Conservation (phyloP, 2,329 filamentous ascomycete species). For the Leptodontidium sp. region DNA sequence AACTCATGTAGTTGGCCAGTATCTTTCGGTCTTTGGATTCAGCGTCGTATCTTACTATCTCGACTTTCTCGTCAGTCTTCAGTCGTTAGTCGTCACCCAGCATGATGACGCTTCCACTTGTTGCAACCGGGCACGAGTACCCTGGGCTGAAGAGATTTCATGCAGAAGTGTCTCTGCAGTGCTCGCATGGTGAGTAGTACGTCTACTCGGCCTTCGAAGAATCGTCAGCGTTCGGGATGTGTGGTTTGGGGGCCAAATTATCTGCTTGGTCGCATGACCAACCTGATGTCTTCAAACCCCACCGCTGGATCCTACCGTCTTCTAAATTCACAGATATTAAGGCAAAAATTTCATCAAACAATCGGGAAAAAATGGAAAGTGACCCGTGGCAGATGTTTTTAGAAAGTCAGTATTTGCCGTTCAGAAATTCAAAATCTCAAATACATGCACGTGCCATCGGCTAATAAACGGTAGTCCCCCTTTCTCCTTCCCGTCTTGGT, state of each 20-base stretch:
- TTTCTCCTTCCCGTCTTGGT: not conserved
- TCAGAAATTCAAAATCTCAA: not conserved
- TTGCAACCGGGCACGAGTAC: not conserved
- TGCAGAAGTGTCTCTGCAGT: not conserved
- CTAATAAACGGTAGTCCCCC: not conserved
- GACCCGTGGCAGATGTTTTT: too few relatives aligned
- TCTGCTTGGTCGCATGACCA: constrained; percentile 3
- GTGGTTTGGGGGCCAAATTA: not conserved
- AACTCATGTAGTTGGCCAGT: not conserved
- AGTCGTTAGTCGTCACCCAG: not conserved
- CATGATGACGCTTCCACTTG: not conserved
- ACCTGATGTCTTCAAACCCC: not conserved
- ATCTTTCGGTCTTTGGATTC: not conserved
- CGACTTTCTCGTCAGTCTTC: not conserved
- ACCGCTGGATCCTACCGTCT: not conserved
- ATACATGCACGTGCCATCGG: not conserved
- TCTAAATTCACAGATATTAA: too few relatives aligned
- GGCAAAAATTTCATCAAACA: too few relatives aligned
- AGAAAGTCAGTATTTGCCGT: not conserved
- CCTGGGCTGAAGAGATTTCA: not conserved
- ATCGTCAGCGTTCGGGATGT: not conserved
- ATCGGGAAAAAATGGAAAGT: too few relatives aligned
- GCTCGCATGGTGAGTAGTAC: not conserved
- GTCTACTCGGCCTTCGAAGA: not conserved
- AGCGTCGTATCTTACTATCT: not conserved